phyloP scores from a whole-genome alignment of 768 basidiomycete species.

The Cystobasidium onofrii region DNA sequence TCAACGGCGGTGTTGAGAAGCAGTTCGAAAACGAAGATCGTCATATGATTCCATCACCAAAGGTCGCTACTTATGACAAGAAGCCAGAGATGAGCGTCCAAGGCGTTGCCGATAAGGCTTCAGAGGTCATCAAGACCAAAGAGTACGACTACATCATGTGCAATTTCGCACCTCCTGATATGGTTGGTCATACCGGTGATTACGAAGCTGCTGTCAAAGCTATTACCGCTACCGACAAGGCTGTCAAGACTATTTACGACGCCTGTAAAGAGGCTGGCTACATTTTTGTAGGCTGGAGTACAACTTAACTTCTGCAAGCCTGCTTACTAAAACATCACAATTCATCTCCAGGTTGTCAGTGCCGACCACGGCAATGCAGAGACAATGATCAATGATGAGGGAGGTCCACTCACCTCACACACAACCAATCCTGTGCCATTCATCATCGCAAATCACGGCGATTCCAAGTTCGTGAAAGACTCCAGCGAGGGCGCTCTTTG shows the following conservation, averaged over 20 bases:
- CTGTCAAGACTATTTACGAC: constrained; percentile 75
- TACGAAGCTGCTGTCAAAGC: constrained; percentile 86
- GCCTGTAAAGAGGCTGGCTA: constrained; percentile 80
- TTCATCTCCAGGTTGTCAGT: constrained; percentile 54
- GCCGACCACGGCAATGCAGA: constrained; percentile 95
- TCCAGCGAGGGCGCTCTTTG: constrained; percentile 60
- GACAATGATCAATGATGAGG: constrained; percentile 81
- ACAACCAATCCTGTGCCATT: constrained; percentile 84
- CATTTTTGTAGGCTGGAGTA: constrained; percentile 51
- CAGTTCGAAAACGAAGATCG: constrained; percentile 76
- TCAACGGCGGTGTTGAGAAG: constrained; percentile 92
- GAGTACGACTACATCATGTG: constrained; percentile 89
- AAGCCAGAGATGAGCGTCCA: constrained; percentile 83
- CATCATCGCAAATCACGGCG: constrained; percentile 63
- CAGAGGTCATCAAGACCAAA: constrained; percentile 62
- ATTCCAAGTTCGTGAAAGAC: constrained; percentile 53
- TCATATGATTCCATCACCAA: constrained; percentile 81
- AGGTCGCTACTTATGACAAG: constrained; percentile 88
- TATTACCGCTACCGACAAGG: constrained; percentile 76
- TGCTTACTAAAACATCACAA: not conserved
- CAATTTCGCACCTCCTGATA: constrained; percentile 94
- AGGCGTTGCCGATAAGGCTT: constrained; percentile 83
- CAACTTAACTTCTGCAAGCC: not conserved
- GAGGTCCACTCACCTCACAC: constrained; percentile 83
- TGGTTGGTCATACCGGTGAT: constrained; percentile 91